phyloP scores from a whole-genome alignment of 306 rosid species.

The Geum urbanum region DNA sequence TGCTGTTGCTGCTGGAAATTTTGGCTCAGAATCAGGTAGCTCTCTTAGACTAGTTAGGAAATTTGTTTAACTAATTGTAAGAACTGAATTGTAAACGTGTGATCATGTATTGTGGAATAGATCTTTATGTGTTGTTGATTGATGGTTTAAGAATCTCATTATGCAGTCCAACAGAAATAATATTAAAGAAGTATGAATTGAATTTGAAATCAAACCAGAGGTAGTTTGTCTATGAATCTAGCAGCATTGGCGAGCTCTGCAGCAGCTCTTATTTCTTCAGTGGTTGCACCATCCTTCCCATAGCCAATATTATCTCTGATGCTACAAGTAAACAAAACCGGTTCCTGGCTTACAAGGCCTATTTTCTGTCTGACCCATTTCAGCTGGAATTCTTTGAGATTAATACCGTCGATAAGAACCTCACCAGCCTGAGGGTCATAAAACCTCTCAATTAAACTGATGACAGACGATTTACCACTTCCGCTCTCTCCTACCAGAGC shows the following conservation, averaged over 20 bases:
- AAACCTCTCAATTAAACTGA: slow-evolving; percentile 74
- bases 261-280: slow-evolving; percentile 62
- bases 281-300: slow-evolving; percentile 64
- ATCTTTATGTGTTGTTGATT: too few species aligned
- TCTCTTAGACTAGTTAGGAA: too few species aligned
- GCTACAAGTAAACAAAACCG: slow-evolving; percentile 59
- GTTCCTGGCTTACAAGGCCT: slow-evolving; percentile 84
- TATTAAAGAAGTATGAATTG: background rate
- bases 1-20: too few species aligned
- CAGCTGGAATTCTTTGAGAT: slow-evolving; percentile 55
- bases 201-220: slow-evolving; percentile 36
- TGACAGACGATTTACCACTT: slow-evolving; percentile 79
- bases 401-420: slow-evolving; percentile 63
- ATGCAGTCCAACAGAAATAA: background rate
- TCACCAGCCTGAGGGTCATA: slow-evolving; percentile 77
- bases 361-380: slow-evolving; percentile 84
- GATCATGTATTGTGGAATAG: too few species aligned
- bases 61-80: too few species aligned
- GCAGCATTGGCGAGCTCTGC: slow-evolving; percentile 75
- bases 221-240: slow-evolving; percentile 67
- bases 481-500: slow-evolving; percentile 92
- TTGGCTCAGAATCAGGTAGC: too few species aligned
- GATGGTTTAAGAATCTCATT: too few species aligned
- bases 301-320: slow-evolving; percentile 74
- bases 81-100: too few species aligned